Base-by-base conservation (phyloP, 2,329 filamentous ascomycete genomes). In the Aureobasidium sp. region DNA sequence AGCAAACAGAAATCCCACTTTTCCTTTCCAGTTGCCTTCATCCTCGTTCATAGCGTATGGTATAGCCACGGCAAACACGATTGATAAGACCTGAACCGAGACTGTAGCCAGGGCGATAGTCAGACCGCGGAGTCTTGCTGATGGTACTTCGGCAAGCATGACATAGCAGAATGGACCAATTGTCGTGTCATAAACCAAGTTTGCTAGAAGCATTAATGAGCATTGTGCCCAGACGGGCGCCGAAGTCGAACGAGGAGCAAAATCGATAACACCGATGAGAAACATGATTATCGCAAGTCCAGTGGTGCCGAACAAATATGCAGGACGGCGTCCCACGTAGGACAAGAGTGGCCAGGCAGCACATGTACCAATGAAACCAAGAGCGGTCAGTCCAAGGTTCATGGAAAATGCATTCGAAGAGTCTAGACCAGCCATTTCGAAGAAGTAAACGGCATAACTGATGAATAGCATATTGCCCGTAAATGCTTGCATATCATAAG, bases 371-470 rank as follows among this genome's bases (percentile, higher is more conserved):
- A 72, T 30, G 17, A 74, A 66, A 3, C 70, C 72, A 2, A 75
- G 61, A 0, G 68, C 71, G 2, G 51, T 53, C 12, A 53, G 24
- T 4, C 69, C 72, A 8, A 74, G 57, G 35, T 67, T 66, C 66
- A 74, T 68, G 40, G 61, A 61, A 61, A 70, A 71, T 1, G 71
- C 70, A 41, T 70, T 57, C 7, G 64, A 59, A 32, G 70, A 67
- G 6, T 62, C 58, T 37, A 71, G 57, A 1, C 72, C 72, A 4
- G 71, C 71, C 4, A 68, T 68, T 50, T 74, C 62, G 63, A 76
- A 75, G 65, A 76, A 77, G 61, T 76, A 76, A 4, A 69, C 73
- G 5, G 68, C 67, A 58, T 72, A 74, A 30, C 70, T 70, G 11
- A 74, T 69, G 24, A 53, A 53, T 42, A 74, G 57, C 51, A 65